Evolutionary conservation across 2,329 filamentous ascomycete genomes (phyloP).

Genomic region (Verticillium nonalfalfae): DNA sequence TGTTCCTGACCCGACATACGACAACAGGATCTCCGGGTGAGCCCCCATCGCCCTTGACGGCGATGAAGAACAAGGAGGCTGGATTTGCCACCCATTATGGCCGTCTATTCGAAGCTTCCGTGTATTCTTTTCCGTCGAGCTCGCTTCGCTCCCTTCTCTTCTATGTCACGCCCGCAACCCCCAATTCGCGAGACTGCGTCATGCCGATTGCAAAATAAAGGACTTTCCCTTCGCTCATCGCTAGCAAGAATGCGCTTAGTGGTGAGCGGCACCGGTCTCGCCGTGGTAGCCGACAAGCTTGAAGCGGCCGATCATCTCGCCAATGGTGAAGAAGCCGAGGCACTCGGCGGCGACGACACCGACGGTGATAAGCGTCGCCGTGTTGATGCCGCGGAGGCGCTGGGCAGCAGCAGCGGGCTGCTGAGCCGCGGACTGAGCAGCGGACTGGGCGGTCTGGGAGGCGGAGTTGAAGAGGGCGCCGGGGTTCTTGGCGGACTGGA

Average conservation of each 20-base stretch:
- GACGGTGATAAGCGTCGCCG: conserved; percentile 62
- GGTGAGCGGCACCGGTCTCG: conserved; percentile 53
- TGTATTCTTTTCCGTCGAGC: neutral
- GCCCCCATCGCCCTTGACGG: neutral
- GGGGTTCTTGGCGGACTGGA: conserved; percentile 67
- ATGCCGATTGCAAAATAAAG: neutral
- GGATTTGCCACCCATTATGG: neutral
- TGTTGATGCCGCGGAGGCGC: conserved; percentile 62
- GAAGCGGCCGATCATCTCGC: conserved; percentile 92
- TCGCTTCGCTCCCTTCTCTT: neutral
- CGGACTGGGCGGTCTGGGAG: conserved; percentile 49
- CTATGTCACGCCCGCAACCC: neutral
- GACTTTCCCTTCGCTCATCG: neutral
- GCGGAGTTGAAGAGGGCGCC: conserved; percentile 48
- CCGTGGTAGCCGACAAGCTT: conserved; percentile 93
- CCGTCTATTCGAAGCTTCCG: neutral
- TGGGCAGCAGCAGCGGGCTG: conserved; percentile 25
- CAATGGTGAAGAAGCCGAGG: conserved; percentile 94
- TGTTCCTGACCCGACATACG: neutral
- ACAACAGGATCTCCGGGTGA: neutral
- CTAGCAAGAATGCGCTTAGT: conserved; percentile 30
- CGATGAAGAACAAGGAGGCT: neutral
- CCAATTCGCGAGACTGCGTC: neutral
- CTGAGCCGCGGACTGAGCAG: conserved; percentile 49
- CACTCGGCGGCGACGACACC: conserved; percentile 81